Evolutionary conservation across 2,329 filamentous ascomycete genomes (phyloP).

Genomic region (Pestalotiopsis sp.): DNA sequence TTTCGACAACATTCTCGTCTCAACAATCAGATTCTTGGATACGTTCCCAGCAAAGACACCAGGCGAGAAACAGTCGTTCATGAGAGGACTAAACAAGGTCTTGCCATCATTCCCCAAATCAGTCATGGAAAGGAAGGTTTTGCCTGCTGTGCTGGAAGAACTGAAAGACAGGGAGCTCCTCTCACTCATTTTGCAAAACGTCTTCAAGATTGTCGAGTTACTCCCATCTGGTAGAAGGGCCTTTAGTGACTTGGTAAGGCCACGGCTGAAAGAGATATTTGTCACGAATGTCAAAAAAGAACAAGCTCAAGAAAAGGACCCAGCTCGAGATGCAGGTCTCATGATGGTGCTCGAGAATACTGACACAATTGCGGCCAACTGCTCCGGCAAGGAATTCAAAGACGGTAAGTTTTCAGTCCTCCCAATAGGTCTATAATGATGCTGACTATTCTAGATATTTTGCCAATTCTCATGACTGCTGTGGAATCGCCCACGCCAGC

Average conservation of each 20-base stretch:
- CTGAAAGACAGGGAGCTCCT: slow-evolving; percentile 89
- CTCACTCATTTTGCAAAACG: slow-evolving; percentile 83
- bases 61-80: slow-evolving; percentile 87
- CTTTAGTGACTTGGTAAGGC: slow-evolving; percentile 86
- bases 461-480: slow-evolving; percentile 82
- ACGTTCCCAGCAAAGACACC: slow-evolving; percentile 88
- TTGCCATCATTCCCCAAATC: slow-evolving; percentile 90
- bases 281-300: slow-evolving; percentile 60
- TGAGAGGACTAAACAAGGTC: slow-evolving; percentile 85
- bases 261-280: slow-evolving; percentile 82
- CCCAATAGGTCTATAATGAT: no score
- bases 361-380: slow-evolving; percentile 74
- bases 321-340: slow-evolving; percentile 82
- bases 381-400: slow-evolving; percentile 90
- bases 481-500: slow-evolving; percentile 89
- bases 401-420: slow-evolving; percentile 62
- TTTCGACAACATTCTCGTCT: slow-evolving; percentile 96
- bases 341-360: slow-evolving; percentile 91
- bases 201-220: slow-evolving; percentile 85
- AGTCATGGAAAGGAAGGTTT: slow-evolving; percentile 91
- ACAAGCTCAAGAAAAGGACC: slow-evolving; percentile 72
- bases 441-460: slow-evolving; percentile 62
- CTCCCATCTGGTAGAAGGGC: slow-evolving; percentile 77
- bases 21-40: slow-evolving; percentile 93
- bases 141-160: slow-evolving; percentile 88